Percentiles rank a stretch among this genome's conserved stretches.
Conservation (phyloP, 768 basidiomycete genomes). For the Tulasnella calospora region DNA sequence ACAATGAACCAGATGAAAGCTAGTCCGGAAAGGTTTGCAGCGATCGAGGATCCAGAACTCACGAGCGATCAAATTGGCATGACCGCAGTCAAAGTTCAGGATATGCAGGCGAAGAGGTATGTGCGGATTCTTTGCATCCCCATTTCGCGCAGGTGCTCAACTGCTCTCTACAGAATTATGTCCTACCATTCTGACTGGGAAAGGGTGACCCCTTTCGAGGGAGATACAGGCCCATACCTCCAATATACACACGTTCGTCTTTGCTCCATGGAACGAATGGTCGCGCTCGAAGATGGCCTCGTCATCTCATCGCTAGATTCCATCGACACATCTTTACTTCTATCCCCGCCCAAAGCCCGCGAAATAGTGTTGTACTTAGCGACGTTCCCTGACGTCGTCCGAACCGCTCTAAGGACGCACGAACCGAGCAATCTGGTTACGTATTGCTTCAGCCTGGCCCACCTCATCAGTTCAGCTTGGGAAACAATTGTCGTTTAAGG, state of each 20-base stretch:
- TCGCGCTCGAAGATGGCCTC: conserved; percentile 31
- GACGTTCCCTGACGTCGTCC: conserved; percentile 41
- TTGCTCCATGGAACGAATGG: conserved; percentile 44
- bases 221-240: conserved; percentile 45
- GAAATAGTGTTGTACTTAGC: conserved; percentile 42
- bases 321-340: conserved; percentile 37
- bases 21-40: conserved; percentile 44
- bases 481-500: conserved; percentile 41
- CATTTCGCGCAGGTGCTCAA: conserved; percentile 1
- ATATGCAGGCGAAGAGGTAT: conserved; percentile 39
- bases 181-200: conserved; percentile 44
- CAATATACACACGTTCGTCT: conserved; percentile 48
- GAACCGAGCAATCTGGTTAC: conserved; percentile 42
- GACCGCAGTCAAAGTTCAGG: conserved; percentile 47
- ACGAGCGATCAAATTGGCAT: conserved; percentile 43
- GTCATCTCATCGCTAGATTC: conserved; percentile 30
- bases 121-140: conserved; percentile 7
- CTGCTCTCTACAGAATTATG: conserved; percentile 36
- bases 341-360: conserved; percentile 40
- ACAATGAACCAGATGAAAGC: conserved; percentile 44
- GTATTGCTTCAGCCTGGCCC: conserved; percentile 40
- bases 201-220: conserved; percentile 46
- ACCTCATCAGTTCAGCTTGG: conserved; percentile 40
- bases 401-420: conserved; percentile 36
- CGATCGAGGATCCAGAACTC: conserved; percentile 43